Evolutionary conservation across 441 rosid species (phyloP).

Genomic region (Eugenia klotzschiana): DNA sequence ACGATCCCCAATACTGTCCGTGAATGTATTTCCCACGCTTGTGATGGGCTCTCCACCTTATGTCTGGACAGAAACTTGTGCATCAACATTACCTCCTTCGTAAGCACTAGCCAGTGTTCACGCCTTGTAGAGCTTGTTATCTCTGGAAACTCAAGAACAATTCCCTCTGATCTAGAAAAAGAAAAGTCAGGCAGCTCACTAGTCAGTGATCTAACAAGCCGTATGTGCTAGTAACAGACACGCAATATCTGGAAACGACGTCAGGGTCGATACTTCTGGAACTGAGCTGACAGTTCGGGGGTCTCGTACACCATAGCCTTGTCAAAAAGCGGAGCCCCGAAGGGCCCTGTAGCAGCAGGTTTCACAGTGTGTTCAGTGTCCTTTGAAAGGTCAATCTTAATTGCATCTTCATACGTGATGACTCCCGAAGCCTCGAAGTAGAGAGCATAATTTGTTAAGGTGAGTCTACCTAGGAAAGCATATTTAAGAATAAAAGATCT

Average conservation of each 20-base stretch:
- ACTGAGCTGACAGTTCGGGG: conserved; percentile 49
- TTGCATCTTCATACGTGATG: conserved; percentile 60
- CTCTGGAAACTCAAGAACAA: conserved; percentile 91
- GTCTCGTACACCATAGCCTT: conserved; percentile 71
- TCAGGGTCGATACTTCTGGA: background rate
- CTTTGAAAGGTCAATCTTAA: conserved; percentile 67
- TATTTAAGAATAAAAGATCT: background rate
- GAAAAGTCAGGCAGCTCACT: background rate
- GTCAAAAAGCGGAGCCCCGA: conserved; percentile 93
- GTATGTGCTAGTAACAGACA: background rate
- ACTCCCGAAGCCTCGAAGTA: conserved; percentile 84
- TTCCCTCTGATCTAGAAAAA: conserved; percentile 53
- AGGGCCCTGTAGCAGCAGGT: conserved; percentile 83
- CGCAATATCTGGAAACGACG: background rate
- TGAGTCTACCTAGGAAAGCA: conserved; percentile 61
- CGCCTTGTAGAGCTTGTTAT: conserved; percentile 87
- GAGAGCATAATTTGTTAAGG: conserved; percentile 77
- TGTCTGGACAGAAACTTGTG: conserved; percentile 55
- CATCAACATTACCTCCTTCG: conserved; percentile 55
- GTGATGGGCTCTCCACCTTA: conserved; percentile 32
- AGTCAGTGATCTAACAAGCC: background rate
- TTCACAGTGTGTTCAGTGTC: conserved; percentile 28
- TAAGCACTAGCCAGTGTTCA: conserved; percentile 74
- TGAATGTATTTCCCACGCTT: conserved; percentile 75
- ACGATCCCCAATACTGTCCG: conserved; percentile 63